Evolutionary conservation across 2,329 filamentous ascomycete species (phyloP), one percentile per base, ranked within the genome.

Genomic region (Colletotrichum sojae): DNA sequence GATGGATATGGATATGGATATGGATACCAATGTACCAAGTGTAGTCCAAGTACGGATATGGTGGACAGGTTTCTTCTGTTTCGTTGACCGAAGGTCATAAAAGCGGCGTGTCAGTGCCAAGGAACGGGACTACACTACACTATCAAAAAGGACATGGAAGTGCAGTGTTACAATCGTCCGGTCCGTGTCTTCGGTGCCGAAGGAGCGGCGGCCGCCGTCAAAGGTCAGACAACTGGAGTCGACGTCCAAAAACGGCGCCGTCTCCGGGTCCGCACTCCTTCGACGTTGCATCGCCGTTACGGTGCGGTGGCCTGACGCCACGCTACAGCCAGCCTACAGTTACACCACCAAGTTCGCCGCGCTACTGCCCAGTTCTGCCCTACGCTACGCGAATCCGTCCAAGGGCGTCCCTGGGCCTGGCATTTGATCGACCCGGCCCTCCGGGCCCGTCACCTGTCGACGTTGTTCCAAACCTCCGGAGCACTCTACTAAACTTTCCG

Each of bases 171-270:
- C 55, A 40, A 22, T 53, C 18, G 20, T 46, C 56, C 67, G 67
- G 36, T 39, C 66, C 62, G 63, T 56, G 54, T 15, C 25, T 43
- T 69, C 67, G 67, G 67, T 40, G 56, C 67, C 67, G 62, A 56
- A 45, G n/a, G 16, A 25, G 54, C 49, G 62, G 53, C 53, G 45
- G 53, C 46, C 39, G 40, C n/a, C n/a, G 36, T 13, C n/a, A n/a
- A n/a, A n/a, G n/a, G n/a, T n/a, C 22, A 20, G 36, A 15, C 9
- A 20, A 15, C 18, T 18, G 16, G 61, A 39, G 31, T 20, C 40
- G 53, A 46, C 18, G 51, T 66, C 45, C 63, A 20, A 61, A 56
- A 64, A 40, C 55, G 49, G 63, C 40, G 67, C 62, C 63, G 63
- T 67, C 36, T 51, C 51, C 62, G 67, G 62, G 15, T 25, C 62